Evolutionary conservation across 176 grass and related monocot species (phyloP), one percentile per base, ranked within the genome.

Genomic region (Hordeum marinum): DNA sequence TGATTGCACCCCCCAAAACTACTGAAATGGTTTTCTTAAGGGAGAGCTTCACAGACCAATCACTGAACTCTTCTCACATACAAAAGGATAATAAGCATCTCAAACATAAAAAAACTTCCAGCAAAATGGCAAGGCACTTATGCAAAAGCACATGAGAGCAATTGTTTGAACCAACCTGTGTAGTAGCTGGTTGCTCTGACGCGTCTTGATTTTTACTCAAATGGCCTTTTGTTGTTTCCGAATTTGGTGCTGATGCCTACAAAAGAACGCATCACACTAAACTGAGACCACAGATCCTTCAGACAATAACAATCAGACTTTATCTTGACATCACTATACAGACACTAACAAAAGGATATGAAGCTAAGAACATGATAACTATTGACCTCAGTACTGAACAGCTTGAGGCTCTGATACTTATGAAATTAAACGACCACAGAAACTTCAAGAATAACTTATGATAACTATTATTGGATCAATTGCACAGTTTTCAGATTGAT

Each of bases 171-270:
- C 13, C 67, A 89, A 92, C 86, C 83, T 91, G 62, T 27, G 66
- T 32, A 84, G 80, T 67, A 84, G 18, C 83, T 62, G 27, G 46
- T 32, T 86, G 86, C 45, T 89, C 70, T 29, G 75, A 31, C 13
- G 64, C 18, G 52, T 89, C 86, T 78, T 77, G 86, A 32, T 90
- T 82, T 78, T 86, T 11, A 67, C 84, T 84, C 69, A 59, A 63
- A 24, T 86, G 25, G 34, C 79, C 57, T 40, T 87, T 62, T 35
- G 82, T 61, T 20, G 80, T 34, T 55, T 61, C 63, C 1, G 63
- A 55, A 25, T 36, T 39, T 32, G 13, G 17, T 3, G 55, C 36
- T 4, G 83, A 74, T 65, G 78, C 83, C 92, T 89, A 58, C 46
- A 41, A 29, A 85, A 57, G n/a, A 85, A 24, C 4, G n/a, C 11